Evolutionary conservation across 495 filamentous ascomycete species (phyloP), one percentile per base, ranked within the genome.

Genomic region (Talaromyces liani): DNA sequence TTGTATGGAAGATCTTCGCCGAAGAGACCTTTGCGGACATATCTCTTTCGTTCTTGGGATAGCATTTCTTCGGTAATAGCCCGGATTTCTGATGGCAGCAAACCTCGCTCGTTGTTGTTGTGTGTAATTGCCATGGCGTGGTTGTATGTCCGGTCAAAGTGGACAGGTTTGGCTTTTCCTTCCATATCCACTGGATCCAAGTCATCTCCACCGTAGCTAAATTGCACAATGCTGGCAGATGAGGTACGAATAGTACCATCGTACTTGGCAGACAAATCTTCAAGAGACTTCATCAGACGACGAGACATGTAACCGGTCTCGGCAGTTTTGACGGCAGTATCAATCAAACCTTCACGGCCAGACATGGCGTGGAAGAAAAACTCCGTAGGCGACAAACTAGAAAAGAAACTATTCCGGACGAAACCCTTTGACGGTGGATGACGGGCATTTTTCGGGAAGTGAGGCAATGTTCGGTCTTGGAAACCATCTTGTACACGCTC

Each of bases 301-400:
- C 94, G 87, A 64, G 93, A 97, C 95, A 98, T 98, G 78, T 98
- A 98, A 61, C 94, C 94, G 5, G 94, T 98, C 75, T 98, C 94
- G 29, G 94, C 94, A 16, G 94, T 98, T 79, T 98, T 98, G 76
- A 98, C 94, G 34, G 94, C 94, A n/a, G 94, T 98, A 85, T 98
- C 94, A 68, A 98, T 93, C 65, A 98, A 79, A 84, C 94, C 94
- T 85, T 97, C 94, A 86, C 94, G 90, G 71, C 94, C 94, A 49
- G 91, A 94, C 78, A 98, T 97, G 64, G 94, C 94, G 82, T 98
- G 94, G 79, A 98, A 98, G 64, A 97, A 85, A 76, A 98, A 97
- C 70, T 98, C 94, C 0, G 87, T 90, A 3, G 95, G 92, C 9
- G 84, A 79, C 3, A 98, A 77, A n/a, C 95, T 94, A 0, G 89